Base-by-base conservation (phyloP, 495 filamentous ascomycete genomes). In the Talaromyces trachyspermus region DNA sequence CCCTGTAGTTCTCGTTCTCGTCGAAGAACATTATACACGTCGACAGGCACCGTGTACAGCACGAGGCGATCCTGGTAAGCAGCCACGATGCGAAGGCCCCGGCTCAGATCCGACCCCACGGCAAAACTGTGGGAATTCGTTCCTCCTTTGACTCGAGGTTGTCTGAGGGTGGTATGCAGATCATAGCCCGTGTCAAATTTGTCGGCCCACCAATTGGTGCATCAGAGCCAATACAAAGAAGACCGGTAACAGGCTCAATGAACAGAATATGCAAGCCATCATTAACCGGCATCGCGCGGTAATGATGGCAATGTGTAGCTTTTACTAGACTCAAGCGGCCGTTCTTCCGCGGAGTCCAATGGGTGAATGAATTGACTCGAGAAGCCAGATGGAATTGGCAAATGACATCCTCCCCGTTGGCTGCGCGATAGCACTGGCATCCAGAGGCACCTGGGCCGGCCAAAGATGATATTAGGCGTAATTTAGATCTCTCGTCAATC, bases 221-320 rank as follows among this genome's bases (percentile, higher is more conserved):
- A 61, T 86, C 81, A 45, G 72, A 77, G 3, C 85, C 84, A 3
- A 89, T 66, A 52, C 77, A 85, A n/a, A 88, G 67, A 3, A 70
- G 48, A 5, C 70, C 73, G 15, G 72, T 77, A 5, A 63, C 63
- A 4, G 83, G 82, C 49, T 88, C 84, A 7, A 79, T 80, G 64
- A 85, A 89, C 18, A 87, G 62, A 25, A 89, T 68, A 50, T 87
- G 80, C 32, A 77, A 68, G 1, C 84, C 83, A 59, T 88, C 84
- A 50, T 80, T 80, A 35, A 86, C 64, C 1, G 85, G 85, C 3
- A 85, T 63, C 5, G 84, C 84, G 9, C 72, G 75, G 52, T 80
- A 85, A 54, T 88, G 81, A 53, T 86, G 81, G 22, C 69, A 75
- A 48, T 72, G 69, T 0, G 64, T 69, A 17, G 69, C 63, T 15